Percentiles rank a stretch among this genome's conserved stretches.
Evolutionary conservation across 2,329 filamentous ascomycete genomes (phyloP).

Genomic region (Aureobasidium sp.): DNA sequence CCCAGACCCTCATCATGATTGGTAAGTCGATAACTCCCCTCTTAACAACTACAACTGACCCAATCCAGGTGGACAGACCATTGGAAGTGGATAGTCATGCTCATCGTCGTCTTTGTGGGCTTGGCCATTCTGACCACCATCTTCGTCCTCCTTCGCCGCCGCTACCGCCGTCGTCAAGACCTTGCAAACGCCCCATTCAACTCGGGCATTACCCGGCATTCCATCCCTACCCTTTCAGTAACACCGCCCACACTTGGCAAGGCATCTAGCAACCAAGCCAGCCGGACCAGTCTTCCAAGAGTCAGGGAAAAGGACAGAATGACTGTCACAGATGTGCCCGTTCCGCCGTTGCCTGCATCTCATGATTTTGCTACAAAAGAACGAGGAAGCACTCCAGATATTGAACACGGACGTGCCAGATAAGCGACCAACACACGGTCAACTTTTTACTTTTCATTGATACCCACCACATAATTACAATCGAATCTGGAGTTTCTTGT

Average conservation of each 20-base stretch:
- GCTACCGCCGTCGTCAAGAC: conserved; percentile 63
- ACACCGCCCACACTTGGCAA: neutral
- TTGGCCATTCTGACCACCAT: conserved; percentile 59
- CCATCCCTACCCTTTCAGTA: conserved; percentile 7
- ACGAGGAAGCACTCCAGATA: neutral
- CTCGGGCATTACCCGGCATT: conserved; percentile 28
- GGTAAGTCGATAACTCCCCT: conserved; percentile 14
- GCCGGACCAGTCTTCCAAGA: conserved; percentile 11
- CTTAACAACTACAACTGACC: neutral
- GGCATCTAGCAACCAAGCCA: conserved; percentile 6
- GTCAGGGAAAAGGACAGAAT: conserved; percentile 12
- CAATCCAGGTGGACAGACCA: conserved; percentile 55
- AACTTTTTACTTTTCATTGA: neutral
- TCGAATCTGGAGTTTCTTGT: neutral
- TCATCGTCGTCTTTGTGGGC: conserved; percentile 63
- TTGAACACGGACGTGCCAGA: neutral
- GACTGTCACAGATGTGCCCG: neutral
- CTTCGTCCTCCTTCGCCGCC: conserved; percentile 63
- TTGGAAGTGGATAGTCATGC: conserved; percentile 74
- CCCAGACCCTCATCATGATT: conserved; percentile 10
- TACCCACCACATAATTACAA: conserved; percentile 1
- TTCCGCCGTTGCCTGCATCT: neutral
- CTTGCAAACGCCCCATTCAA: conserved; percentile 25
- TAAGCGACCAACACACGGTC: neutral
- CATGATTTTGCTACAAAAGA: conserved; percentile 1